phyloP scores from a whole-genome alignment of 2,329 filamentous ascomycete genomes.

The Amauroascus niger region DNA sequence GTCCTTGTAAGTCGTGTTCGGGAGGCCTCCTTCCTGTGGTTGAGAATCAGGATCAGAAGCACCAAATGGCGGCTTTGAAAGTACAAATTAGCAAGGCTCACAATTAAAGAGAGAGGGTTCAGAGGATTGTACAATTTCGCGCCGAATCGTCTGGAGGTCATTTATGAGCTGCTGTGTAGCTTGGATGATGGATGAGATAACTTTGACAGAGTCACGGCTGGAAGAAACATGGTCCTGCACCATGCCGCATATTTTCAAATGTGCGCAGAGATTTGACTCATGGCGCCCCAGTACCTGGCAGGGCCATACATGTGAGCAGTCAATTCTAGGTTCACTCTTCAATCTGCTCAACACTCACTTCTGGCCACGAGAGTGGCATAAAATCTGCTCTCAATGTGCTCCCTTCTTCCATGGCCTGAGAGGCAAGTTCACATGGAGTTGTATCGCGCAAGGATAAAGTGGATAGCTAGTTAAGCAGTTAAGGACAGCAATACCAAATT shows the following conservation, averaged over 20 bases:
- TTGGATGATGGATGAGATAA: slow-evolving; percentile 31
- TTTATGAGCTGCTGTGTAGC: slow-evolving; percentile 32
- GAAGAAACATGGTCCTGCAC: slow-evolving; percentile 26
- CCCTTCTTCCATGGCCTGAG: background rate
- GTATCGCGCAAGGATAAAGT: background rate
- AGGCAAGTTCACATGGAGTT: background rate
- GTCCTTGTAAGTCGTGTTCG: background rate
- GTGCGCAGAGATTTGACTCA: slow-evolving; percentile 32
- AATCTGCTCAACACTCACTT: background rate
- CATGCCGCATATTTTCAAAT: slow-evolving; percentile 32
- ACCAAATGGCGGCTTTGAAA: background rate
- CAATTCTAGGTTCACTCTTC: background rate
- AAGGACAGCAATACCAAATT: no score
- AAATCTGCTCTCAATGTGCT: background rate
- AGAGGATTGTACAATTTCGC: slow-evolving; percentile 26
- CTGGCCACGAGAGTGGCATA: background rate
- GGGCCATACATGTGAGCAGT: background rate
- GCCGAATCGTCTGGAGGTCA: slow-evolving; percentile 29
- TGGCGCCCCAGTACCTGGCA: slow-evolving; percentile 33
- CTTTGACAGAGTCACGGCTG: slow-evolving; percentile 24
- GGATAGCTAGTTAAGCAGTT: no score
- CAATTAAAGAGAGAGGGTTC: background rate
- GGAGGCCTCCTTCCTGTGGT: background rate
- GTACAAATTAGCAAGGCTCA: background rate
- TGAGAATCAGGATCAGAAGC: background rate